Evolutionary conservation across 164 flowering plant species (phyloP).

Genomic region (Magnolia kwangsiensis): DNA sequence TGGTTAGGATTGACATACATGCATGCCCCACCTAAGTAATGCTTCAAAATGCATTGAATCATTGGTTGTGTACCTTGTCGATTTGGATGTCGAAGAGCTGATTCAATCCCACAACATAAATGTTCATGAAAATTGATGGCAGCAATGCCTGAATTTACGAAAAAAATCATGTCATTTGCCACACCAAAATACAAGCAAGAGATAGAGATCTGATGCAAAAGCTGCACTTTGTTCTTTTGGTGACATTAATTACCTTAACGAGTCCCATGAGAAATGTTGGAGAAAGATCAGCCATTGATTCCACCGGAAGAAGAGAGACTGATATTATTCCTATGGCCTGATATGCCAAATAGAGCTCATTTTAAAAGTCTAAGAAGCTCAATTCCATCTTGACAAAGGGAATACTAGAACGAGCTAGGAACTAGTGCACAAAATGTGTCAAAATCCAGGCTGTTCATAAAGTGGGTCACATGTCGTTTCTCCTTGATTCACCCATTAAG

Average conservation of each 20-base stretch:
- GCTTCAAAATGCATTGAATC: too few species aligned
- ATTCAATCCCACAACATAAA: conserved; percentile 41
- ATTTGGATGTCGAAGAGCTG: conserved; percentile 40
- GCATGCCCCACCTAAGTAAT: too few species aligned
- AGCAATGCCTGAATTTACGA: conserved; percentile 29
- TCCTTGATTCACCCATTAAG: too few species aligned
- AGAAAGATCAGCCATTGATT: conserved; percentile 24
- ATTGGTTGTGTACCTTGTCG: conserved; percentile 32
- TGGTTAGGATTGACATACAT: too few species aligned
- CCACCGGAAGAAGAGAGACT: conserved; percentile 40
- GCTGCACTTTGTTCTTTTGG: not conserved
- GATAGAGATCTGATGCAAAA: not conserved
- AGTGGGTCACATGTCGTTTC: too few species aligned
- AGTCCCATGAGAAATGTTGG: conserved; percentile 26
- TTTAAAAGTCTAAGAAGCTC: too few species aligned
- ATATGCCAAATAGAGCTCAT: not conserved
- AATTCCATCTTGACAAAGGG: too few species aligned
- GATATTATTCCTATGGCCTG: conserved; percentile 35
- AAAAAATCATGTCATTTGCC: not conserved
- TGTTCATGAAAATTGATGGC: conserved; percentile 40
- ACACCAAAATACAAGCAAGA: not conserved
- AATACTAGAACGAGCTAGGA: too few species aligned
- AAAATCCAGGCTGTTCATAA: too few species aligned
- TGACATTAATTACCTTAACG: conserved; percentile 30
- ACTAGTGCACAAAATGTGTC: too few species aligned